Percentiles rank a stretch among this genome's conserved stretches.
phyloP scores from a whole-genome alignment of 768 basidiomycete genomes.

The Mycena maculata region DNA sequence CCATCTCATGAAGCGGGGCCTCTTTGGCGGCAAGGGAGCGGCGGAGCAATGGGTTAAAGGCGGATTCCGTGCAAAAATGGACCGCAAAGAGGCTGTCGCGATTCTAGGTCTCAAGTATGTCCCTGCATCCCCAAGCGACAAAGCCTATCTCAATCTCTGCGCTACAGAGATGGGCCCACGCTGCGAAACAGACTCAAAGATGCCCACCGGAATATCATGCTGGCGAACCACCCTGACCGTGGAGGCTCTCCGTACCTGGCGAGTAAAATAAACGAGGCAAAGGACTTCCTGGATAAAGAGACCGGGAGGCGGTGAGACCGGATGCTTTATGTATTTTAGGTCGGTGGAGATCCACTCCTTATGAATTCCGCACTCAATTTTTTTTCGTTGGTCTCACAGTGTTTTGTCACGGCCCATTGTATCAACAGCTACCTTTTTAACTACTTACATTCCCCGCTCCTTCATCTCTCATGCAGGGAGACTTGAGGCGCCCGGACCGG shows the following conservation, averaged over 20 bases:
- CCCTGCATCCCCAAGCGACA: slow-evolving; percentile 13
- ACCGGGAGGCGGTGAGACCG: slow-evolving; percentile 57
- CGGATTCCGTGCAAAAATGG: slow-evolving; percentile 97
- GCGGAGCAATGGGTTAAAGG: slow-evolving; percentile 92
- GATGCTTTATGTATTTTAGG: slow-evolving; percentile 30
- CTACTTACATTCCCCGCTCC: slow-evolving; percentile 18
- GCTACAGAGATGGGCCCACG: slow-evolving; percentile 82
- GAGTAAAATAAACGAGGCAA: slow-evolving; percentile 99
- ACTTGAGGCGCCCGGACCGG: neutral
- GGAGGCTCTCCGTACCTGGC: slow-evolving; percentile 99
- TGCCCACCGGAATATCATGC: slow-evolving; percentile 96
- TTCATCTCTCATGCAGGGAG: neutral
- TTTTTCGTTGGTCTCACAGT: neutral
- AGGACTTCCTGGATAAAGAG: slow-evolving; percentile 89
- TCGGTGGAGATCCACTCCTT: slow-evolving; percentile 1
- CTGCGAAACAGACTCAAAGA: slow-evolving; percentile 89
- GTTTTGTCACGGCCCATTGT: slow-evolving; percentile 19
- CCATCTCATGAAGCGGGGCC: slow-evolving; percentile 72
- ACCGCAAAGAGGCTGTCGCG: slow-evolving; percentile 90
- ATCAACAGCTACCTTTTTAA: slow-evolving; percentile 21
- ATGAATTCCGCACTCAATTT: neutral
- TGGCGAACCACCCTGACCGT: slow-evolving; percentile 98
- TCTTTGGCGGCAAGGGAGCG: slow-evolving; percentile 67
- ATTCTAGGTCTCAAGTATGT: slow-evolving; percentile 94
- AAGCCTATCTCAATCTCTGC: slow-evolving; percentile 15